A percentile compares a stretch with the other conserved stretches of the same genome.
Evolutionary conservation across 371 early-diverging fungal genomes (phyloP).

Genomic region (Parasitella parasitica): DNA sequence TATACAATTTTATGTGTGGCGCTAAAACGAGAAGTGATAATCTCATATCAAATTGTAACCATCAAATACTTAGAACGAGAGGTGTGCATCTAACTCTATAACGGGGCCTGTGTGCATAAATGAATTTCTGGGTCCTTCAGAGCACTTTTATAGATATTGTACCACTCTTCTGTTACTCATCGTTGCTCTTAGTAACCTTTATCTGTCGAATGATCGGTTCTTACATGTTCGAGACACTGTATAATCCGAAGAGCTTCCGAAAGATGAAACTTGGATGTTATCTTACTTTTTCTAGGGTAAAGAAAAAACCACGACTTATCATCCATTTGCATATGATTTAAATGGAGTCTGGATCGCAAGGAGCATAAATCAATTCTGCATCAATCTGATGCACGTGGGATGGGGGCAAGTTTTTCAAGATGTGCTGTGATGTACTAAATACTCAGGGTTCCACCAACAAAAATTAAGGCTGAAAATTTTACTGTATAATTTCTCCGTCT

Average conservation of each 20-base stretch:
- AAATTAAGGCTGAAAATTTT: not conserved
- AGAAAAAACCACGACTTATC: too few species aligned
- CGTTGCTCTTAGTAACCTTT: not conserved
- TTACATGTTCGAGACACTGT: not conserved
- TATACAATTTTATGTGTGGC: not conserved
- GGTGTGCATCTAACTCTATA: too few species aligned
- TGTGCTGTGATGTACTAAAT: not conserved
- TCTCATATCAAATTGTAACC: slow-evolving; percentile 2
- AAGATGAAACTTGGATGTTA: not conserved
- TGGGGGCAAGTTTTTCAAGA: not conserved
- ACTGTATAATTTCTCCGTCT: not conserved
- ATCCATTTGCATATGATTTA: too few species aligned
- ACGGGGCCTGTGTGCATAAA: slow-evolving; percentile 17
- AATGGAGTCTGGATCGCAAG: not conserved
- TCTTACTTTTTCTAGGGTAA: not conserved
- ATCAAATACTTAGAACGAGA: too few species aligned
- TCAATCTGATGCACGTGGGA: not conserved
- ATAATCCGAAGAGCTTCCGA: not conserved
- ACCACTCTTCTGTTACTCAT: slow-evolving; percentile 5
- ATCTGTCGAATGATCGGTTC: not conserved
- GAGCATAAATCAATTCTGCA: not conserved
- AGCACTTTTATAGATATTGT: not conserved
- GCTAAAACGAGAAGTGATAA: not conserved
- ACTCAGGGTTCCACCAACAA: not conserved
- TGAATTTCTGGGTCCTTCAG: slow-evolving; percentile 1